Base-by-base conservation (phyloP, 1,139 yeast species). In the Trichomonascaceae sp. region DNA sequence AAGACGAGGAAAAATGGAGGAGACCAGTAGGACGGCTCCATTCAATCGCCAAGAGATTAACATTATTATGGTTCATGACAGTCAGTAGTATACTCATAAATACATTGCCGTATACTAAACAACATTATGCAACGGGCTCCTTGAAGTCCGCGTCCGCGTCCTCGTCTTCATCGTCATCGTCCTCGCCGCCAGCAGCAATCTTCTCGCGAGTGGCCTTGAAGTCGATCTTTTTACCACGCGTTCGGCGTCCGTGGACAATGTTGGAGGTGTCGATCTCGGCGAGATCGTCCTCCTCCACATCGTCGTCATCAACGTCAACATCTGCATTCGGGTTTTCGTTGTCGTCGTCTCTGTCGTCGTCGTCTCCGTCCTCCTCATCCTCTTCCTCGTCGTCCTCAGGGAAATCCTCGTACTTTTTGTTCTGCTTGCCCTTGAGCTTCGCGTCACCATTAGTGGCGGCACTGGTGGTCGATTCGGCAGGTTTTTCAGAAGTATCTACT, bases 141-240 rank as follows among this genome's bases (percentile, higher is more conserved):
- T 42, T 39, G 37, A 43, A 49, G 5, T 58, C 63, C 3, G 52
- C 60, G 22, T 58, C 64, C 9, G 50, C 57, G 16, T 50, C 59
- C 30, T 50, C 57, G n/a, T 52, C 60, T n/a, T n/a, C n/a, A 13
- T 51, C 57, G 16, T 46, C 50, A 25, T 47, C 54, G 27, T 46
- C 51, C 9, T 44, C 47, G 13, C 35, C 42, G n/a, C 35, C 43
- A 9, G 35, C 43, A 13, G 49, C 74, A 20, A 63, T 74, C 22
- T 50, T 56, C 35, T 49, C 56, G 32, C 45, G 47, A n/a, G 93
- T 87, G 57, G 81, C 77, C 41, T 74, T 68, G 57, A 79, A 87
- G 58, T 87, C 96, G 48, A 87, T 78, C 23, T 78, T 79, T 54
- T 77, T 80, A 15, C 95, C 93, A 47, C 95, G 73, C 9, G 95